Base-by-base conservation (phyloP, 2,329 filamentous ascomycete genomes). In the Claviceps africana region DNA sequence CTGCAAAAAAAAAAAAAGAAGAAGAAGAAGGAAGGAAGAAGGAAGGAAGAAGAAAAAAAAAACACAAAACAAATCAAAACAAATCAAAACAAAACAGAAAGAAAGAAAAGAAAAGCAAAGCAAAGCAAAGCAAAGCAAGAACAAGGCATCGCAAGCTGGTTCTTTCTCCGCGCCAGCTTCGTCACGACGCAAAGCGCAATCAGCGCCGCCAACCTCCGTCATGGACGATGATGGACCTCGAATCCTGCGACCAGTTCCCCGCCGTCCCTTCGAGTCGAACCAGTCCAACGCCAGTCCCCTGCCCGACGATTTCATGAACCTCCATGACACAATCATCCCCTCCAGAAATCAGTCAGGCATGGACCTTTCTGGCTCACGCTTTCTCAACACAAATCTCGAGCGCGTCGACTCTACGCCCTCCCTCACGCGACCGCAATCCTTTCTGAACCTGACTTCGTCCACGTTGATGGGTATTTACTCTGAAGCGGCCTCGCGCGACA, bases 391-490 rank as follows among this genome's bases (percentile, higher is more conserved):
- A 56, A 75, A 74, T 57, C 81, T 77, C 30, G 48, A 55, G 22
- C 55, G 61, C 4, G 58, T 63, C 45, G 61, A 65, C 31, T 59
- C 61, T 2, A 42, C 48, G 33, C 40, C 61, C 47, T 69, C 76
- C 50, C 72, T 81, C 57, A 83, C 78, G 62, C 81, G 87, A 54
- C 86, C 83, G 25, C 81, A 85, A 57, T 95, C 88, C 10, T 79
- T 88, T 53, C 73, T 89, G 62, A 95, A 96, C 64, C 76, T 98
- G 55, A 95, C 88, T 4, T 84, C 86, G 10, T 90, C 88, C 2
- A 95, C 93, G 0, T 78, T 98, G 5, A 86, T 85, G 59, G 91
- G 93, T 51, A 98, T 98, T 61, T 98, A 95, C 72, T 83, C 82
- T 11, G 82, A 81, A 7, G 79, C 79, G 1, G 79, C 79, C 1